These are phyloP conservation scores for Colletotrichum musicola DNA, from an alignment of 2,329 filamentous ascomycete species.

Conservation along the genomic window DNA sequence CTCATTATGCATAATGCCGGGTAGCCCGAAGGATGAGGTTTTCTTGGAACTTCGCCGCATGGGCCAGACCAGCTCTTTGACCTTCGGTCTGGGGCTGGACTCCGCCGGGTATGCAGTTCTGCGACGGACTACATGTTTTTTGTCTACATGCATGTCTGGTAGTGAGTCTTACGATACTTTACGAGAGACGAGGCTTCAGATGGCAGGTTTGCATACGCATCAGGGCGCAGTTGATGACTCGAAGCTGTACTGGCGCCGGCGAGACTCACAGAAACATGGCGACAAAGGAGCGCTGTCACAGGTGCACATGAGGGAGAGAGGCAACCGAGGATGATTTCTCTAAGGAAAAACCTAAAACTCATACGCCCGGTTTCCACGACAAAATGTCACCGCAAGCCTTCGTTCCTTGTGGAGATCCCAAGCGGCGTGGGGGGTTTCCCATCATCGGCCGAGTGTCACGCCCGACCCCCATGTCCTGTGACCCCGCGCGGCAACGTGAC, in stretches of 20 bases:
- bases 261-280: constrained; percentile 4
- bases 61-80: constrained; percentile 28
- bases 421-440: constrained; percentile 26
- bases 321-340: constrained; percentile 29
- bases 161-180: background rate
- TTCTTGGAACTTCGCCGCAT: constrained; percentile 29
- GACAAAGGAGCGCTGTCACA: no score
- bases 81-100: constrained; percentile 8
- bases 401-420: constrained; percentile 32
- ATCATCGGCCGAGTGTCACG: constrained; percentile 18
- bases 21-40: background rate
- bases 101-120: background rate
- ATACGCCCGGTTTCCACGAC: constrained; percentile 30
- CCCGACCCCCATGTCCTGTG: constrained; percentile 34
- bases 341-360: constrained; percentile 33
- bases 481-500: constrained; percentile 36
- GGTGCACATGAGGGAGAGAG: background rate
- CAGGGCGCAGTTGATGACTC: background rate
- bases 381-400: constrained; percentile 29
- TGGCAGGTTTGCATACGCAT: background rate
- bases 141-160: background rate
- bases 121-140: background rate
- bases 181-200: background rate
- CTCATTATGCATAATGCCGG: constrained; percentile 24
- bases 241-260: background rate